Conservation (phyloP, 2,329 filamentous ascomycete genomes). For the Pseudopithomyces chartarum region DNA sequence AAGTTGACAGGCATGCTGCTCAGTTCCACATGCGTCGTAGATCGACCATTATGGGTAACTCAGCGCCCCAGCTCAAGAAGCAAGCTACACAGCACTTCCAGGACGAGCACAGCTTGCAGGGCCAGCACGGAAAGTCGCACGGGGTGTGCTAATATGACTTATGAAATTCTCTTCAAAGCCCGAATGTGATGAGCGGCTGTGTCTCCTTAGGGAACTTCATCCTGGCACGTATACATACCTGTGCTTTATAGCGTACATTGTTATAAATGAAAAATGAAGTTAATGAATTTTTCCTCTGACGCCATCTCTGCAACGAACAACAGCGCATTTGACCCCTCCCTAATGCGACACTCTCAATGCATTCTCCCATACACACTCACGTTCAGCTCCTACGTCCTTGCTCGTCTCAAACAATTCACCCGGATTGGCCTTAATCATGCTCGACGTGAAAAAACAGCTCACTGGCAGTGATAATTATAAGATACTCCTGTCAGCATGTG, state of each 20-base stretch:
- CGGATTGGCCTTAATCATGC: slow-evolving; percentile 75
- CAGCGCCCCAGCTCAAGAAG: slow-evolving; percentile 34
- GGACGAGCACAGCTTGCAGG: slow-evolving; percentile 87
- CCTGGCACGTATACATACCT: background rate
- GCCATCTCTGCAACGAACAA: too few relatives aligned
- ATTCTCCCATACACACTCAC: slow-evolving; percentile 66
- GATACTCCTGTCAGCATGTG: slow-evolving; percentile 69
- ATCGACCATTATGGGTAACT: slow-evolving; percentile 23
- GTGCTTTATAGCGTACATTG: too few relatives aligned
- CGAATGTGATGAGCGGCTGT: background rate
- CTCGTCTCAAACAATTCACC: slow-evolving; percentile 70
- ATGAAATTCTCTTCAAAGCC: background rate
- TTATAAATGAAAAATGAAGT: too few relatives aligned
- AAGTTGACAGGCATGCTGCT: slow-evolving; percentile 27
- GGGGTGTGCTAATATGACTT: slow-evolving; percentile 68
- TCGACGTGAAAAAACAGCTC: background rate
- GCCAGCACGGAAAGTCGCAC: slow-evolving; percentile 89
- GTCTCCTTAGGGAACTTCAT: background rate
- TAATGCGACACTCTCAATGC: slow-evolving; percentile 62
- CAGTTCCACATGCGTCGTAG: slow-evolving; percentile 27
- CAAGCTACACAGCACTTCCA: slow-evolving; percentile 55
- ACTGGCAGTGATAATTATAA: slow-evolving; percentile 82
- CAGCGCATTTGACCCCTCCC: slow-evolving; percentile 26
- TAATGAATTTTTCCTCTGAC: too few relatives aligned
- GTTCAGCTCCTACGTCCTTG: slow-evolving; percentile 51